A percentile compares a stretch with the other conserved stretches of the same genome.
Conservation (phyloP, 2,329 filamentous ascomycete species). For the Colletotrichum sp. region DNA sequence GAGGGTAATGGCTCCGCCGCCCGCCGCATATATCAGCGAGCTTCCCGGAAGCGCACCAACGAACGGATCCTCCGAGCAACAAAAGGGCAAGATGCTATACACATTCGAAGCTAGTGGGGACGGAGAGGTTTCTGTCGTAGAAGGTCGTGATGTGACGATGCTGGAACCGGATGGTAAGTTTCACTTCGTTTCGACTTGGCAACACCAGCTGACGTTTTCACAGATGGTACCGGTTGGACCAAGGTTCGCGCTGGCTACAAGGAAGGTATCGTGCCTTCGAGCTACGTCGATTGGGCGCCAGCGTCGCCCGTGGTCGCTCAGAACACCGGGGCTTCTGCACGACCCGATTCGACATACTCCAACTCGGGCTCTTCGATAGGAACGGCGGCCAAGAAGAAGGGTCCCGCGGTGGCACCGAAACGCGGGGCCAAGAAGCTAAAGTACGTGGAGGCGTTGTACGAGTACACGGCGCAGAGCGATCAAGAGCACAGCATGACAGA, state of each 20-base stretch:
- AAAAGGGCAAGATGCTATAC: conserved; percentile 89
- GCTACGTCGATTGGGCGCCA: conserved; percentile 76
- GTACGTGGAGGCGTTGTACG: conserved; percentile 92
- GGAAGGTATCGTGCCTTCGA: conserved; percentile 85
- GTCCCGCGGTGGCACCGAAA: conserved; percentile 87
- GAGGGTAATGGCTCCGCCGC: conserved; percentile 86
- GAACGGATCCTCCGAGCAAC: conserved; percentile 53
- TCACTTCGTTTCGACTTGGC: background rate
- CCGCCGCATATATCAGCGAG: conserved; percentile 77
- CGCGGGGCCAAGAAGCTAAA: conserved; percentile 92
- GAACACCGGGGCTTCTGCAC: conserved; percentile 52
- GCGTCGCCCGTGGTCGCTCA: conserved; percentile 49
- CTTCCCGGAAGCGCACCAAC: conserved; percentile 59
- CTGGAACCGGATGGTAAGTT: conserved; percentile 86
- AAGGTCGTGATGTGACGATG: conserved; percentile 78
- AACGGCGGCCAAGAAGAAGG: conserved; percentile 75
- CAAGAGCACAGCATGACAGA: conserved; percentile 89
- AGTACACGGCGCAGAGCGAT: conserved; percentile 85
- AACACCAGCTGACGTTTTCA: background rate
- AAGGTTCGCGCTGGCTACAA: conserved; percentile 77
- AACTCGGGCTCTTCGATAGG: conserved; percentile 74
- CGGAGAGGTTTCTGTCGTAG: conserved; percentile 81
- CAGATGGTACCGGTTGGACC: conserved; percentile 92
- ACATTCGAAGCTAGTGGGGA: conserved; percentile 80
- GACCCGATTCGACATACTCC: conserved; percentile 79